Evolutionary conservation across 345 rosid genomes (phyloP).

Genomic region (Nephelium lappaceum): DNA sequence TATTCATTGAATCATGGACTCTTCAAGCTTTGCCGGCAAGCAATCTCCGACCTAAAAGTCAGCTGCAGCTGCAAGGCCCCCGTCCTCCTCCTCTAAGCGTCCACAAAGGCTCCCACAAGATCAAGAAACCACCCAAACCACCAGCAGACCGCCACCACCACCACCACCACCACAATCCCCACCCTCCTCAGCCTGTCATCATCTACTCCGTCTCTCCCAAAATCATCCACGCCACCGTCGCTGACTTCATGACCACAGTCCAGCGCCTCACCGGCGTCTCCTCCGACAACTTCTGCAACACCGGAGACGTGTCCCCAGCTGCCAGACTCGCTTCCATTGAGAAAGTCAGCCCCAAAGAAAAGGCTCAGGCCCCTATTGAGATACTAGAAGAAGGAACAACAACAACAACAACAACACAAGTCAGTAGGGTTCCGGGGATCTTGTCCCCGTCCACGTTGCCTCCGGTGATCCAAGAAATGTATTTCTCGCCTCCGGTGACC

Average conservation of each 20-base stretch:
- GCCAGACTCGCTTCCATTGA: slow-evolving; percentile 81
- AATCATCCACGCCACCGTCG: slow-evolving; percentile 62
- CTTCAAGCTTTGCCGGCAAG: slow-evolving; percentile 25
- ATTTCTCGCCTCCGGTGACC: slow-evolving; percentile 63
- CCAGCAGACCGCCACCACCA: slow-evolving; percentile 19
- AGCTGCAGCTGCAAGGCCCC: slow-evolving; percentile 68
- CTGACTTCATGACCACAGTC: slow-evolving; percentile 78
- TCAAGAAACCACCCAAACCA: slow-evolving; percentile 64
- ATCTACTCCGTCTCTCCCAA: slow-evolving; percentile 89
- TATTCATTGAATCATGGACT: slow-evolving; percentile 38
- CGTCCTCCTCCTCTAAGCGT: slow-evolving; percentile 75
- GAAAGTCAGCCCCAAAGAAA: slow-evolving; percentile 58
- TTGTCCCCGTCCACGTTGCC: slow-evolving; percentile 69
- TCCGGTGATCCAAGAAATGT: slow-evolving; percentile 39
- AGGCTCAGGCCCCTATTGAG: slow-evolving; percentile 9
- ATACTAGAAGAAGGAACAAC: slow-evolving; percentile 30
- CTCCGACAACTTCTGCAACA: slow-evolving; percentile 40
- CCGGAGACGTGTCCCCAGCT: slow-evolving; percentile 72
- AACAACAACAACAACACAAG: slow-evolving; percentile 14
- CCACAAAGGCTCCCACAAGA: slow-evolving; percentile 64
- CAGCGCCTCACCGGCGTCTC: slow-evolving; percentile 87
- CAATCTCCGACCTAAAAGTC: slow-evolving; percentile 32
- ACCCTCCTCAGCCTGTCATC: slow-evolving; percentile 53
- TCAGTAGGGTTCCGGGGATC: slow-evolving; percentile 60
- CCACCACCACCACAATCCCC: slow-evolving; percentile 27